phyloP scores from a whole-genome alignment of 495 filamentous ascomycete genomes.

The Ramalina intermedia region DNA sequence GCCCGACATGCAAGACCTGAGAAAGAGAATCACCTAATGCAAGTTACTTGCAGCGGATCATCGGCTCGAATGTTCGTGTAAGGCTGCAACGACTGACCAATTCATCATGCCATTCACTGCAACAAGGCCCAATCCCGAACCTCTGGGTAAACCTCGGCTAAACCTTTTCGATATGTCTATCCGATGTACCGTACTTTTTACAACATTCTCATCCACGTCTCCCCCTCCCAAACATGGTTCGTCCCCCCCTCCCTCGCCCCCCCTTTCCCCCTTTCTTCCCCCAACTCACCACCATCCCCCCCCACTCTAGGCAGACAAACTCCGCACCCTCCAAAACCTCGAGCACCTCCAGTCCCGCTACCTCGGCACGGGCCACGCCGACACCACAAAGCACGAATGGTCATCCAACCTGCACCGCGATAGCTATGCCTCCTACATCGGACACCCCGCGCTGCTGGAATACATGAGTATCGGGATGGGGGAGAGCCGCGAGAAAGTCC shows the following conservation, averaged over 20 bases:
- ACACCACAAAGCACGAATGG: constrained; percentile 96
- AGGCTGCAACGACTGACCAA: too few relatives aligned
- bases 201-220: too few relatives aligned
- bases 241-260: background rate
- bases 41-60: too few relatives aligned
- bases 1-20: too few relatives aligned
- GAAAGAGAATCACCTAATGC: too few relatives aligned
- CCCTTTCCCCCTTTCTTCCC: background rate
- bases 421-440: constrained; percentile 68
- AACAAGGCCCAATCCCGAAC: too few relatives aligned
- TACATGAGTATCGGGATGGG: constrained; percentile 86
- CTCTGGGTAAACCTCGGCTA: too few relatives aligned
- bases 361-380: constrained; percentile 93
- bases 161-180: too few relatives aligned
- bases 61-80: too few relatives aligned
- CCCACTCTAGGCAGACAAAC: constrained; percentile 65
- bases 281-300: background rate
- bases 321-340: constrained; percentile 92
- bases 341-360: constrained; percentile 89
- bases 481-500: constrained; percentile 4
- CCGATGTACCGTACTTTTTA: too few relatives aligned
- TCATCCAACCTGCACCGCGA: constrained; percentile 80
- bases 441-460: constrained; percentile 76
- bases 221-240: too few relatives aligned
- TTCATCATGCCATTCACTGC: too few relatives aligned